A percentile compares a stretch with the other conserved stretches of the same genome.
Conservation (phyloP, 2,329 filamentous ascomycete species). For the Colletotrichum karsti region DNA sequence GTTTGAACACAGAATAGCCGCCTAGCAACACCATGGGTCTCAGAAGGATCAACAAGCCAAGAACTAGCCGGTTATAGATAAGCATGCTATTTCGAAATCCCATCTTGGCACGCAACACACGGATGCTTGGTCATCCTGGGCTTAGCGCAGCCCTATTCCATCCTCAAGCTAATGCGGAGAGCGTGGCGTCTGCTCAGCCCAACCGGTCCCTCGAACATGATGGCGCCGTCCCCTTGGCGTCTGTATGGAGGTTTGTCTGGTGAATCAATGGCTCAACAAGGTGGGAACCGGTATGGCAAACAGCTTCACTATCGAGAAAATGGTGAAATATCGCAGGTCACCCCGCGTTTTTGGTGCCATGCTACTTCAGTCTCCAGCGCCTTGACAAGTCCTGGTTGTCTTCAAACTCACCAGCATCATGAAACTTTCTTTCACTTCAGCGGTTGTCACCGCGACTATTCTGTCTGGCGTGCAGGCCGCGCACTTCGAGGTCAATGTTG, state of each 20-base stretch:
- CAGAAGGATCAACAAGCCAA: neutral
- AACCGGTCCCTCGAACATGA: neutral
- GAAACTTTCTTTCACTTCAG: constrained; percentile 33
- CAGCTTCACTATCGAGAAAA: neutral
- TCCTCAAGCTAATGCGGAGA: neutral
- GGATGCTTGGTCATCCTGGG: neutral
- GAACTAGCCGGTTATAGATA: fast-evolving
- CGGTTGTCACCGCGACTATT: constrained; percentile 34
- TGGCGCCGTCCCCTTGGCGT: neutral
- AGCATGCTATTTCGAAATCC: neutral
- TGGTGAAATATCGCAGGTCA: neutral
- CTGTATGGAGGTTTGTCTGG: neutral
- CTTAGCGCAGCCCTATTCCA: neutral
- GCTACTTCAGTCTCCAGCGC: too few relatives aligned
- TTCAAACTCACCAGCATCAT: too few relatives aligned
- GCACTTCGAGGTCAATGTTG: constrained; percentile 45
- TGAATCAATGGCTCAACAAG: neutral
- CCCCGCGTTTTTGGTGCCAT: neutral
- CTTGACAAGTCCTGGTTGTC: too few relatives aligned
- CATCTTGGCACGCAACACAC: neutral
- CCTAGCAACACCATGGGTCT: neutral
- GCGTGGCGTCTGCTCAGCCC: neutral
- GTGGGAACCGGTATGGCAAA: neutral
- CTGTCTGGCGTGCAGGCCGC: constrained; percentile 37
- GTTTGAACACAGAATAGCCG: neutral